Base-by-base conservation (phyloP, 345 rosid genomes). In the Lenwebbia sp. region DNA sequence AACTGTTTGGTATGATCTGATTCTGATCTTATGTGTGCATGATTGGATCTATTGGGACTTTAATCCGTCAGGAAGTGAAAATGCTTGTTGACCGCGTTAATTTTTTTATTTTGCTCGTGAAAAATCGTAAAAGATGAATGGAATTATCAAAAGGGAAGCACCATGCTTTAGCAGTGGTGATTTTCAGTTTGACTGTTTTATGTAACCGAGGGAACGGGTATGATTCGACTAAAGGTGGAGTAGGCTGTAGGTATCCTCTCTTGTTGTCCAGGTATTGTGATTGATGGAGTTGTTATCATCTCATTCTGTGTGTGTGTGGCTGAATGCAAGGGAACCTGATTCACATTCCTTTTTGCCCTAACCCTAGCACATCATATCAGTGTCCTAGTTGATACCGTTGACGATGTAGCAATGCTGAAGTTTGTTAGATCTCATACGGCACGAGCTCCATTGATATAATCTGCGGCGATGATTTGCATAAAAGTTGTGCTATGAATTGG, bases 21-120 rank as follows among this genome's bases (percentile, higher is more conserved):
- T 70, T 0, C 25, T 0, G 78, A 70, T 70, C 37, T 33, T 40
- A 1, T 33, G 44, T 44, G 78, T 0, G 44, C 23, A 12, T 12
- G 78, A 70, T 70, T 33, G 44, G 78, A 70, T 70, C 78, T 70
- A 47, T 70, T 6, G 25, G 19, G 78, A 9, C 13, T 70, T 2
- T 9, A 8, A 4, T 33, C 78, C 44, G 23, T 10, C 44, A 3
- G 25, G 25, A 65, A 19, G 78, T 37, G 44, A 17, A 30, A 30
- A 65, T 65, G 76, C 76, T 33, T 15, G 76, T 65, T 0, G 76
- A 4, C 17, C 15, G 76, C 23, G 41, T 7, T 0, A 19, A 0
- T 30, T 30, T 14, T 30, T 65, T 1, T 17, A 28, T 60, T 60
- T 60, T 15, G 76, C 76, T 65, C 12, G 23, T 65, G 41, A 40